Evolutionary conservation across 768 basidiomycete genomes (phyloP).

Genomic region (Pleurotus djamor): DNA sequence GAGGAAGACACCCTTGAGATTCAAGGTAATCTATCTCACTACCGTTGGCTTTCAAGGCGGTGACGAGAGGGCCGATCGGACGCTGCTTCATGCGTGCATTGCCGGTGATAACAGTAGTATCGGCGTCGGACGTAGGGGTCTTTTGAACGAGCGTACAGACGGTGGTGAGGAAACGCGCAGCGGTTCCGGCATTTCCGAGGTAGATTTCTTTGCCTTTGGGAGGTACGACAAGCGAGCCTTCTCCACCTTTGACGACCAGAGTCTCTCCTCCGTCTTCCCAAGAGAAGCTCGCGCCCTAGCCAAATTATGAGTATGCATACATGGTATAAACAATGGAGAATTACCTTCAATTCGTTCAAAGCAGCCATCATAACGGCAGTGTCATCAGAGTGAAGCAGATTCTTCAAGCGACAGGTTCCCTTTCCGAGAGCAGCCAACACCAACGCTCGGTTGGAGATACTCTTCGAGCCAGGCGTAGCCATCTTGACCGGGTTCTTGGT

Average conservation of each 20-base stretch:
- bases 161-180: conserved; percentile 95
- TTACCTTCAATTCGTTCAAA: conserved; percentile 82
- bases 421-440: conserved; percentile 90
- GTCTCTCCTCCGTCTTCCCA: conserved; percentile 99
- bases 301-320: not conserved
- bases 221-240: conserved; percentile 77
- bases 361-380: conserved; percentile 99
- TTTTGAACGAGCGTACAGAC: conserved; percentile 86
- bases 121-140: conserved; percentile 30
- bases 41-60: conserved; percentile 82
- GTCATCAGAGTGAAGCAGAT: conserved; percentile 95
- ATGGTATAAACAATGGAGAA: no score
- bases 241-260: conserved; percentile 86
- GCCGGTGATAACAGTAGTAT: conserved; percentile 85
- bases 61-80: conserved; percentile 93
- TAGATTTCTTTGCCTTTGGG: conserved; percentile 84
- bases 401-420: conserved; percentile 86
- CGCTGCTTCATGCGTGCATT: conserved; percentile 99
- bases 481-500: conserved; percentile 59
- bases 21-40: conserved; percentile 78
- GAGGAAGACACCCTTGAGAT: conserved; percentile 81
- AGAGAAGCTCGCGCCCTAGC: conserved; percentile 82
- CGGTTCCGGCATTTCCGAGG: conserved; percentile 96
- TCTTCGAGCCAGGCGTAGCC: conserved; percentile 95
- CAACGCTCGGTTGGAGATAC: conserved; percentile 92